phyloP scores from a whole-genome alignment of 176 grass and related monocot genomes.

The Thalia dealbata region DNA sequence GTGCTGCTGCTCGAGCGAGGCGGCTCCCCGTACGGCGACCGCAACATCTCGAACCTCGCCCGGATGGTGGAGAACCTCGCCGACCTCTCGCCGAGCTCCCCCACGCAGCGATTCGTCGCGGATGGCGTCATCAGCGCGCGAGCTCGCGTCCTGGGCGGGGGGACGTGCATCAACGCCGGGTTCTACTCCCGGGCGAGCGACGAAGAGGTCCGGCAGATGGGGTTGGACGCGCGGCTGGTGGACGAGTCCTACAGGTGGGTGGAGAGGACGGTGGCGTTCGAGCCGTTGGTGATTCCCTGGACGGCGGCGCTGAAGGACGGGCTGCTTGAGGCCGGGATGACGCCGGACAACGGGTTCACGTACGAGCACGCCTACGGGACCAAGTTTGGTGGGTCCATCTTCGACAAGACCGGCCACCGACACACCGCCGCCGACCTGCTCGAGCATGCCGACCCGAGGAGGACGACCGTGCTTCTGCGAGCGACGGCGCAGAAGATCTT shows the following conservation, averaged over 20 bases:
- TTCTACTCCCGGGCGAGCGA: constrained; percentile 78
- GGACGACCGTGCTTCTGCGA: constrained; percentile 49
- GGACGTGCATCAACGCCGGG: constrained; percentile 74
- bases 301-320: constrained; percentile 58
- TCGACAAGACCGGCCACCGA: constrained; percentile 46
- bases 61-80: constrained; percentile 48
- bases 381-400: constrained; percentile 80
- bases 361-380: constrained; percentile 71
- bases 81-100: constrained; percentile 48
- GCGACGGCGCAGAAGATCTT: constrained; percentile 48
- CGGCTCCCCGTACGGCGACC: constrained; percentile 60
- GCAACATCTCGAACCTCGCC: constrained; percentile 45
- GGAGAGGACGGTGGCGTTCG: constrained; percentile 58
- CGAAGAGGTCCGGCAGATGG: constrained; percentile 30
- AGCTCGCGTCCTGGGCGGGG: constrained; percentile 62
- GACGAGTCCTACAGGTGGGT: constrained; percentile 70
- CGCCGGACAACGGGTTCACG: constrained; percentile 66
- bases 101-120: constrained; percentile 79
- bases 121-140: constrained; percentile 74
- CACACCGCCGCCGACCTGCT: constrained; percentile 90
- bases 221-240: constrained; percentile 46
- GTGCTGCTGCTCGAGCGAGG: constrained; percentile 85
- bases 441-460: constrained; percentile 38
- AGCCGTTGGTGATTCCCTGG: constrained; percentile 55
- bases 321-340: constrained; percentile 57